phyloP scores from a whole-genome alignment of 176 grass and related monocot species.

The Musa acuminata region DNA sequence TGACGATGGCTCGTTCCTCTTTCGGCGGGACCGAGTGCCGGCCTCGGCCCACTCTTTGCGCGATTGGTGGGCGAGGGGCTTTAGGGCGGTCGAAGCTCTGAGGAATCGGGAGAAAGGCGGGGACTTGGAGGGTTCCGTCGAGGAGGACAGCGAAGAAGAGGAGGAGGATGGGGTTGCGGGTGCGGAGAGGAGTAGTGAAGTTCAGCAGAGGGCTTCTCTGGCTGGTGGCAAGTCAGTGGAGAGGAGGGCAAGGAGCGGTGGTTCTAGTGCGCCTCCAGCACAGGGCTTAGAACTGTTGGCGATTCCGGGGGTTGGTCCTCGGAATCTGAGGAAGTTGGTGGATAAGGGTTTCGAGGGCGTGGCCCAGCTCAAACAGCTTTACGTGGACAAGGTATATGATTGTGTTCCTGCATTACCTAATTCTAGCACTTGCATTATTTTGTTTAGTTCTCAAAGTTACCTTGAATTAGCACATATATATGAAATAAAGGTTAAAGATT shows the following conservation, averaged over 20 bases:
- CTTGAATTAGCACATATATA: background rate
- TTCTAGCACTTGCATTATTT: no score
- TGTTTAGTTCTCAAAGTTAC: background rate
- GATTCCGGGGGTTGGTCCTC: slow-evolving; percentile 66
- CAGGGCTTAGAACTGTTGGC: slow-evolving; percentile 57
- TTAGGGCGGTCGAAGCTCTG: slow-evolving; percentile 29
- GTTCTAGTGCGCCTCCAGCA: slow-evolving; percentile 15
- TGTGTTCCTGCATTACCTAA: background rate
- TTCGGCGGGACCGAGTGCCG: background rate
- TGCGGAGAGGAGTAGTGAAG: background rate
- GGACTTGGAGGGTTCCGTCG: slow-evolving; percentile 11
- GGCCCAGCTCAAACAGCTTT: slow-evolving; percentile 77
- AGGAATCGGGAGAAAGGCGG: slow-evolving; percentile 13
- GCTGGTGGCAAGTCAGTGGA: slow-evolving; percentile 3
- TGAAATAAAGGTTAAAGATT: background rate
- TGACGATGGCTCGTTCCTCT: background rate
- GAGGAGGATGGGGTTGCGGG: slow-evolving; percentile 12
- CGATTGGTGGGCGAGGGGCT: slow-evolving; percentile 15
- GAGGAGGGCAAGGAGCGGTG: slow-evolving; percentile 41
- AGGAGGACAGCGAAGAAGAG: slow-evolving; percentile 2
- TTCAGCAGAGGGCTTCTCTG: background rate
- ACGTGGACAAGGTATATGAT: slow-evolving; percentile 59
- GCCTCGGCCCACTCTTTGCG: slow-evolving; percentile 15
- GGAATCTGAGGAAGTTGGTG: slow-evolving; percentile 74
- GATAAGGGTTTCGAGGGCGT: slow-evolving; percentile 79